These are phyloP conservation scores for Coemansia sp. DNA, from an alignment of 192 early-diverging fungal genomes.

Conservation along the genomic window DNA sequence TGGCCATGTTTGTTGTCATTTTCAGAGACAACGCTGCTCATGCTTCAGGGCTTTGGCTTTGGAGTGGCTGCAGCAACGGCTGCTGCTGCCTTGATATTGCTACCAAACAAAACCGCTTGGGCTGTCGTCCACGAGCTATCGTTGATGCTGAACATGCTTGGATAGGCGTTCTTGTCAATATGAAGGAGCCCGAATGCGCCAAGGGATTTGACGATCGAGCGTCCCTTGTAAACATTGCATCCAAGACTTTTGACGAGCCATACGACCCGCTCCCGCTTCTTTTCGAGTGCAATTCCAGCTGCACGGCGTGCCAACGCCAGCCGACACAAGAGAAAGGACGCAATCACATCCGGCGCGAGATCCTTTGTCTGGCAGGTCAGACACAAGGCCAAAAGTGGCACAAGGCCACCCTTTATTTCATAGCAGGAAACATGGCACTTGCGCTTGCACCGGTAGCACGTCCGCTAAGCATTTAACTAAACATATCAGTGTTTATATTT, in stretches of 20 bases:
- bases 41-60: not conserved
- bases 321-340: slow-evolving; percentile 6
- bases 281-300: not conserved
- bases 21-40: not conserved
- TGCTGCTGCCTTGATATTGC: slow-evolving; percentile 2
- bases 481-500: not conserved
- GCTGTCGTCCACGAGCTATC: not conserved
- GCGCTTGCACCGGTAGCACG: slow-evolving; percentile 31
- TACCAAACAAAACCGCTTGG: slow-evolving; percentile 17
- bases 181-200: slow-evolving; percentile 15
- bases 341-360: not conserved
- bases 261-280: not conserved
- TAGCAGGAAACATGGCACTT: slow-evolving; percentile 28
- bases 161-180: slow-evolving; percentile 9
- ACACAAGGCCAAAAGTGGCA: slow-evolving; percentile 7
- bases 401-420: not conserved
- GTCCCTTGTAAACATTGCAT: not conserved
- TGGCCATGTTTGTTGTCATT: slow-evolving; percentile 2
- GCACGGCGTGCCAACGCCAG: slow-evolving; percentile 22
- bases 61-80: not conserved
- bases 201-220: not conserved
- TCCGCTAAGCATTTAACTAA: slow-evolving; percentile 15
- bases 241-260: slow-evolving; percentile 8
- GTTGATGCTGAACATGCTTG: slow-evolving; percentile 2
- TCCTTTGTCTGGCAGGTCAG: slow-evolving; percentile 19